These are phyloP conservation scores for Albugo laibachii DNA, from an alignment of 352 stramenopile species.

Conservation along the genomic window DNA sequence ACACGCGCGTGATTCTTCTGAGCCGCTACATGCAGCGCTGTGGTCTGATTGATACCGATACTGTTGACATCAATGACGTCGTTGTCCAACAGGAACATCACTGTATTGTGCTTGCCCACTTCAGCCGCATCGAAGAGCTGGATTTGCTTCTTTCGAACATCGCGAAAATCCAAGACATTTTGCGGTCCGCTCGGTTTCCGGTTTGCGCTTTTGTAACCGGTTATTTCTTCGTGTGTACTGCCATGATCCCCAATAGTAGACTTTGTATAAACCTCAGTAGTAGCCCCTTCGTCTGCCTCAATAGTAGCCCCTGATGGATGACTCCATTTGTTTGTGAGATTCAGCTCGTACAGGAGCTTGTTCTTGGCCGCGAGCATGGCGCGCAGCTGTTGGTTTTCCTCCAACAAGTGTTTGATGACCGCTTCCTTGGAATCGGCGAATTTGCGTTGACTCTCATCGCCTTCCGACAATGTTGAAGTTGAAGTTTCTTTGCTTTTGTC, in stretches of 20 bases:
- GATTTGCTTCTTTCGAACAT: conserved; percentile 81
- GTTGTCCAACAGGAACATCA: conserved; percentile 53
- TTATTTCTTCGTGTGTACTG: neutral
- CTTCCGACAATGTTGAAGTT: conserved; percentile 55
- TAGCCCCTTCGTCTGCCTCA: neutral
- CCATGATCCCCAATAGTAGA: conserved; percentile 3
- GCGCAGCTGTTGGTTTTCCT: conserved; percentile 57
- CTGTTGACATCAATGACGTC: conserved; percentile 77
- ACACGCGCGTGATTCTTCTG: conserved; percentile 58
- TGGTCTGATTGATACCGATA: conserved; percentile 72
- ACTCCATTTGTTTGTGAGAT: conserved; percentile 30
- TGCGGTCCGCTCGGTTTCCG: conserved; percentile 25
- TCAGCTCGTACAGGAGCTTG: conserved; percentile 64
- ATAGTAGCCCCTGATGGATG: neutral
- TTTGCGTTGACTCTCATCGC: conserved; percentile 67
- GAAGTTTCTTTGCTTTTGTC: conserved; percentile 42
- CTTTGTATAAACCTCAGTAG: neutral
- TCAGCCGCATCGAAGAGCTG: conserved; percentile 72
- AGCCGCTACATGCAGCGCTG: conserved; percentile 50
- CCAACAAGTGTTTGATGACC: conserved; percentile 70
- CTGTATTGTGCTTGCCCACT: conserved; percentile 64
- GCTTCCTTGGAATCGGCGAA: conserved; percentile 67
- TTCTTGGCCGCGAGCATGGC: conserved; percentile 70
- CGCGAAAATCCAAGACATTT: conserved; percentile 64
- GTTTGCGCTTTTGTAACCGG: too few species aligned